Evolutionary conservation across 345 rosid species (phyloP).

Genomic region (Eucalyptus dawsonii): DNA sequence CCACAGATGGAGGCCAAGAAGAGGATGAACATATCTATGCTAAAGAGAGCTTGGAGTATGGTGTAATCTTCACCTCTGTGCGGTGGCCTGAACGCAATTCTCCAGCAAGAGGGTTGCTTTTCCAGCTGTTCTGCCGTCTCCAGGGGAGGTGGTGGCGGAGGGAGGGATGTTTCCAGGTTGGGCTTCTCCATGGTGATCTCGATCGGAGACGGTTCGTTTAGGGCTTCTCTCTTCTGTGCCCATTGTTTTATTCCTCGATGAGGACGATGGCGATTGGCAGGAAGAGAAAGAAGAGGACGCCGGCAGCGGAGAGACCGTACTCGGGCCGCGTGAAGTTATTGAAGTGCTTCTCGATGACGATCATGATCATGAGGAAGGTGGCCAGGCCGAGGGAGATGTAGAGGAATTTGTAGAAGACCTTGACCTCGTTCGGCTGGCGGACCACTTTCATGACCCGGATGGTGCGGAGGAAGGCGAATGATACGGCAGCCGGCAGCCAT

Average conservation of each 20-base stretch:
- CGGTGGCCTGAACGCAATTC: constrained; percentile 30
- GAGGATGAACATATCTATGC: constrained; percentile 43
- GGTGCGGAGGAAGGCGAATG: constrained; percentile 25
- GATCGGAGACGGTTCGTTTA: constrained; percentile 12
- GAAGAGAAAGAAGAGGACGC: constrained; percentile 39
- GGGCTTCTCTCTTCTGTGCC: constrained; percentile 14
- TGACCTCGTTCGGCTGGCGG: constrained; percentile 32
- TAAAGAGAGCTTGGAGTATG: constrained; percentile 46
- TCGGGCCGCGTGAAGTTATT: constrained; percentile 9
- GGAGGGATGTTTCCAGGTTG: not conserved
- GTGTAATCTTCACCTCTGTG: constrained; percentile 51
- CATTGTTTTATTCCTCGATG: constrained; percentile 33
- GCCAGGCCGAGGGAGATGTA: constrained; percentile 53
- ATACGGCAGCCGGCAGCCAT: constrained; percentile 46
- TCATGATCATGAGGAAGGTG: constrained; percentile 37
- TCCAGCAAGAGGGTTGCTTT: constrained; percentile 34
- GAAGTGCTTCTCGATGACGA: constrained; percentile 19
- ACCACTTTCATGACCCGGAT: constrained; percentile 28
- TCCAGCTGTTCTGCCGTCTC: not conserved
- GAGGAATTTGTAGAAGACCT: constrained; percentile 39
- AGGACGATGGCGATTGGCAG: constrained; percentile 32
- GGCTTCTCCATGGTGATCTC: constrained; percentile 12
- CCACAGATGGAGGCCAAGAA: constrained; percentile 47
- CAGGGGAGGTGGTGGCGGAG: not conserved
- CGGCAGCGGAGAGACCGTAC: constrained; percentile 28